Evolutionary conservation across 345 rosid species (phyloP), one percentile per base, ranked within the genome.

Genomic region (Pelargonium nanum): DNA sequence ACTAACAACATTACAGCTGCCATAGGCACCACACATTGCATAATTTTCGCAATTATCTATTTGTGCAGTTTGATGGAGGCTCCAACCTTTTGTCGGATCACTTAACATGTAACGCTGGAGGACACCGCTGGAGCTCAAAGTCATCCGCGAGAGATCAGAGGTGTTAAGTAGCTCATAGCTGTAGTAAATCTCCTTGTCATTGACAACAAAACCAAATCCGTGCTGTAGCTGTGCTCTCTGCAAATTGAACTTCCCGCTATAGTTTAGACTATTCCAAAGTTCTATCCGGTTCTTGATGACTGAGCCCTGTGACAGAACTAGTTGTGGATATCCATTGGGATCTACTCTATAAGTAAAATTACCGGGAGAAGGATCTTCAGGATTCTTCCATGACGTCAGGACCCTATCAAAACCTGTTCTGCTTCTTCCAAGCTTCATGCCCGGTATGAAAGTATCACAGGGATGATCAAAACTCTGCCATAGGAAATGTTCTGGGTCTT

Each of bases 391-490:
- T 1, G 84, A 68, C 20, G 57, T 26, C 16, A 80, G 1, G 19
- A 32, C 58, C 57, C 74, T 24, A 12, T 78, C 66, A 1, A 67
- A 4, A 34, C 70, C 69, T 1, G 66, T 51, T 13, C 70, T 52
- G 68, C 74, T 68, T 74, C 65, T 66, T 32, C 80, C 85, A 0
- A 78, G 23, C 65, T 72, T 81, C 77, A 78, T 69, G 22, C 62
- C 79, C 7, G 74, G 72, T 7, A 81, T 68, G 28, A 78, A 26
- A 13, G 75, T 78, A 58, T 81, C 79, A 2, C 74, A 56, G 7
- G 81, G 83, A 58, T 71, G 23, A 59, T 81, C 85, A 63, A 78
- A 81, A 28, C 79, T 78, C 56, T 70, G 81, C 83, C 83, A 76
- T 40, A 76, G 23, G 3, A 60, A 26, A 21, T 25, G 0, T 22